phyloP scores from a whole-genome alignment of 179 eudicot genomes.

The Monotropa hypopitys region DNA sequence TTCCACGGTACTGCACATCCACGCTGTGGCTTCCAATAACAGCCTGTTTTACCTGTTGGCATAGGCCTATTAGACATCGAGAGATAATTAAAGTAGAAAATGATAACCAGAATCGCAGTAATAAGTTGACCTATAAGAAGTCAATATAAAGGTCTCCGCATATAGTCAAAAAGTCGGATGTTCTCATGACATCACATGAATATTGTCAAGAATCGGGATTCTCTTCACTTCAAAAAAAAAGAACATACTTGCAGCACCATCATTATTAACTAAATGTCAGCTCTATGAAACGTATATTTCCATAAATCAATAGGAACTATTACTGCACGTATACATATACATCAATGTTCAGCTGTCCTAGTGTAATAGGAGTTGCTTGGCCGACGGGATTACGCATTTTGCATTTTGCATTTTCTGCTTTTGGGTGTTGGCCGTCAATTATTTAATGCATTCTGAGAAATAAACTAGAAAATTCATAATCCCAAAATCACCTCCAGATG shows the following conservation, averaged over 20 bases:
- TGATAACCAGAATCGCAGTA: neutral
- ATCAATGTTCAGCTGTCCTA: neutral
- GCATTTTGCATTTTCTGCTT: no score
- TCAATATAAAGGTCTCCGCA: neutral
- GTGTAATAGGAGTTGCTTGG: neutral
- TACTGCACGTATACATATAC: neutral
- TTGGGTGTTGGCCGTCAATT: no score
- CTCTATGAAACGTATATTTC: neutral
- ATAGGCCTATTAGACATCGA: neutral
- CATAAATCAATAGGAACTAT: neutral
- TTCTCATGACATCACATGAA: neutral
- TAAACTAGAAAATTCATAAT: no score
- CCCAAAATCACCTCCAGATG: no score
- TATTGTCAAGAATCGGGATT: neutral
- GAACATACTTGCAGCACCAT: neutral
- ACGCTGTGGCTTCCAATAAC: constrained; percentile 54
- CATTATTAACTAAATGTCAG: neutral
- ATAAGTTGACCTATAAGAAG: neutral
- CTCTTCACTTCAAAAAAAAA: neutral
- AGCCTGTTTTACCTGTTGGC: constrained; percentile 68
- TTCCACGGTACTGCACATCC: constrained; percentile 67
- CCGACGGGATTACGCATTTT: no score
- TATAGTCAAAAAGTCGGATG: neutral
- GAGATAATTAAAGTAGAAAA: neutral
- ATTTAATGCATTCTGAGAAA: no score